Evolutionary conservation across 2,329 filamentous ascomycete genomes (phyloP).

Genomic region (Colletotrichum viniferum): DNA sequence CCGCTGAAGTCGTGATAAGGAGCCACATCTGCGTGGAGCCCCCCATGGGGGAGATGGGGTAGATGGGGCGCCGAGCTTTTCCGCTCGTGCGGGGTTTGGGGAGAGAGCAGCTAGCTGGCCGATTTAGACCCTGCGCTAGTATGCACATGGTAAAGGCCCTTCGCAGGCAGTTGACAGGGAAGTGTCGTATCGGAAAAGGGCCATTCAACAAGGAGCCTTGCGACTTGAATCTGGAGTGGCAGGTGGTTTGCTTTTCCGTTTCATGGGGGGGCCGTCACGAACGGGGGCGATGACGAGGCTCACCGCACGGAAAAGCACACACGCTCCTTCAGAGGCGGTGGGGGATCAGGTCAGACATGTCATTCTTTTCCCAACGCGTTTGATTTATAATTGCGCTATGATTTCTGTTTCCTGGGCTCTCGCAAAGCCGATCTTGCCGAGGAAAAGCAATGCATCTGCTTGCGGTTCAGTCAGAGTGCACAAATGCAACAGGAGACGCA

Average conservation of each 20-base stretch:
- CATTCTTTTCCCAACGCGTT: not conserved
- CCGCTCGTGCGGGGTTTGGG: conserved; percentile 16
- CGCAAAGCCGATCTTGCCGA: conserved; percentile 1
- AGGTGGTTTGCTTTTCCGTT: not conserved
- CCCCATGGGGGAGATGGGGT: conserved; percentile 8
- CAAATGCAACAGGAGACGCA: not conserved
- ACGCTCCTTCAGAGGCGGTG: not conserved
- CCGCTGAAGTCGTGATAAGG: conserved; percentile 6
- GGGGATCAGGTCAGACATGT: not conserved
- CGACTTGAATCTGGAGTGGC: not conserved
- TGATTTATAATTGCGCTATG: conserved; percentile 9
- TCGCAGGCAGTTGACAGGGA: not conserved
- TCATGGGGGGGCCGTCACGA: not conserved
- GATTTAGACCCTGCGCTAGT: conserved; percentile 11
- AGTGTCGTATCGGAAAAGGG: conserved; percentile 4
- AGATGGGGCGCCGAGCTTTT: conserved; percentile 18
- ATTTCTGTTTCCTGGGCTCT: not conserved
- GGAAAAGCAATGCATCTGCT: not conserved
- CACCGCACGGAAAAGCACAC: conserved; percentile 2
- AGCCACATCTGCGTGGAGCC: not conserved
- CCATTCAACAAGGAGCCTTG: not conserved
- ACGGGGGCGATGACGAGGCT: not conserved
- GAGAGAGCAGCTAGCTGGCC: not conserved
- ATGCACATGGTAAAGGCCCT: not conserved
- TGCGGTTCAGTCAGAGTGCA: not conserved